Evolutionary conservation across 164 flowering plant species (phyloP).

Genomic region (Magnolia officinalis): DNA sequence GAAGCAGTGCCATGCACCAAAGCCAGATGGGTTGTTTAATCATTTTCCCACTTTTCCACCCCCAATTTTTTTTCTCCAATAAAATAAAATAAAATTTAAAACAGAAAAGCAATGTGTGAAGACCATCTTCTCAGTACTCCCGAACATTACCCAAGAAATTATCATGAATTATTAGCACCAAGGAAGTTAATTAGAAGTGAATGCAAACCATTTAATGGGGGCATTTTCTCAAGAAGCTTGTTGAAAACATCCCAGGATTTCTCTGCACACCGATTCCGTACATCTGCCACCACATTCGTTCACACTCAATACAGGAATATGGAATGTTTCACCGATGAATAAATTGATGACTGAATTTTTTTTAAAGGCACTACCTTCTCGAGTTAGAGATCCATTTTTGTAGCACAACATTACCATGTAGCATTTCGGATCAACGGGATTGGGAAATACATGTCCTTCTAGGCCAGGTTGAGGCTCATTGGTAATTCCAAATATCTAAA

Average conservation of each 20-base stretch:
- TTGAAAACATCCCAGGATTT: constrained; percentile 88
- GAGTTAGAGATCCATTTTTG: constrained; percentile 91
- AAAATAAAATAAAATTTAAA: no score
- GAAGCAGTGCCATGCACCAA: no score
- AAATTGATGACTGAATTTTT: background rate
- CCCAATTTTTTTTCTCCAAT: no score
- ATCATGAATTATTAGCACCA: no score
- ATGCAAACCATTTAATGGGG: constrained; percentile 74
- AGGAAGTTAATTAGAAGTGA: background rate
- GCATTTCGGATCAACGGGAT: constrained; percentile 80
- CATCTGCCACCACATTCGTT: constrained; percentile 37
- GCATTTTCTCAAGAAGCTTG: constrained; percentile 57
- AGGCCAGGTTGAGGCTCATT: constrained; percentile 62
- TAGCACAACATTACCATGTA: constrained; percentile 92
- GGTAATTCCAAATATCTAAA: constrained; percentile 87
- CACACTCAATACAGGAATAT: constrained; percentile 5
- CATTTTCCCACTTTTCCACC: no score
- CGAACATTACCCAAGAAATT: no score
- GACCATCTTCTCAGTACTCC: no score
- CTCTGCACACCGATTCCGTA: constrained; percentile 67
- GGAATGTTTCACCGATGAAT: constrained; percentile 20
- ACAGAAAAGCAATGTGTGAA: no score
- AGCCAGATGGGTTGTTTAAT: no score
- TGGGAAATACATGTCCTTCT: constrained; percentile 93
- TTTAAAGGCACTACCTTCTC: constrained; percentile 65